Evolutionary conservation across 805 yeast genomes (phyloP), one percentile per base, ranked within the genome.

Genomic region (Saccharomycopsis guyanensis): DNA sequence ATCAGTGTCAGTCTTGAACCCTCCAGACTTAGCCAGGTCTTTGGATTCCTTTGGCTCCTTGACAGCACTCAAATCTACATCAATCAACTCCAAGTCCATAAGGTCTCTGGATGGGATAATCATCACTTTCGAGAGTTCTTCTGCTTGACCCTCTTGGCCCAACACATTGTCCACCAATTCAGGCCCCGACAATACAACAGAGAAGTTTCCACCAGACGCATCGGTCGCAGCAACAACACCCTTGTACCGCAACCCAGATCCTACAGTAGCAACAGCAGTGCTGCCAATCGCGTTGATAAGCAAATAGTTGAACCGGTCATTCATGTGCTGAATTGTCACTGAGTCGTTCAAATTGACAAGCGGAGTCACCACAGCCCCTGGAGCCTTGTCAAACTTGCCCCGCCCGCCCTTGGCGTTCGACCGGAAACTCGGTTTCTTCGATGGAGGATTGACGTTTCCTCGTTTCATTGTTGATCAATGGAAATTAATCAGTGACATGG

Each of bases 1-100:
- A 59, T 86, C 97, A 1, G 80, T 66, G 62, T 91, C 98, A 1
- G 96, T 93, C 60, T 76, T 79, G 69, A 91, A 91, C 6, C 29
- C 29, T 10, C 29, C 49, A 35, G 13, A 38, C 51, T 22, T 43
- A 20, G 40, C n/a, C n/a, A n/a, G n/a, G n/a, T n/a, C n/a, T n/a
- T n/a, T n/a, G n/a, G n/a, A n/a, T 47, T 37, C 33, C 10, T 45
- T 51, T 23, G 47, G 50, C 25, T 31, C 45, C 47, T 45, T 50
- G 4, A 49, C 60, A 13, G 57, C 55, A 15, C 60, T 46, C 27
- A 70, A 55, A 54, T 70, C 69, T 29, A 73, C 65, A 35, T 62
- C 64, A 23, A 59, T 53, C 13, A 77, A 60, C 46, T 72, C 73
- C 31, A 77, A 50, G 57, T 72, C 78, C 48, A 73, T 65, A 52